Evolutionary conservation across 2,329 filamentous ascomycete species (phyloP).

Genomic region (Cytospora piceae): DNA sequence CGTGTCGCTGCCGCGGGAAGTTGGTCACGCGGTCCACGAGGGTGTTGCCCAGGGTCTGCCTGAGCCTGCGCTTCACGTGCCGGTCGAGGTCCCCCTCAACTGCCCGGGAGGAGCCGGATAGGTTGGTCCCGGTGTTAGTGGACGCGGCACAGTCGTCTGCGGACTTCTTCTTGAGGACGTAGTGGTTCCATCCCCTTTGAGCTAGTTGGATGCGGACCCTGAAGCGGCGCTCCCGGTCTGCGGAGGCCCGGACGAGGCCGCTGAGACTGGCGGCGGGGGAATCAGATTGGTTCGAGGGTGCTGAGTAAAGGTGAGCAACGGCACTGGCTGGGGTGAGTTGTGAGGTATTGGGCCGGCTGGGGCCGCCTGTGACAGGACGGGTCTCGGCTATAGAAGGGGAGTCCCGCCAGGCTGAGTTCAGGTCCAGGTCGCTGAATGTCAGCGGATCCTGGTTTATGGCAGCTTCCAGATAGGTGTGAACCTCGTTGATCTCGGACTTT

Average conservation of each 20-base stretch:
- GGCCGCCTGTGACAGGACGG: conserved; percentile 2
- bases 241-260: conserved; percentile 16
- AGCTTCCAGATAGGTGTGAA: conserved; percentile 15
- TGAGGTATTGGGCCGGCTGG: conserved; percentile 15
- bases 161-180: conserved; percentile 11
- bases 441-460: conserved; percentile 17
- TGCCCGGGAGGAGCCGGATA: neutral
- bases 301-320: neutral
- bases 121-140: neutral
- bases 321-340: conserved; percentile 4
- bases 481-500: neutral
- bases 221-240: conserved; percentile 22
- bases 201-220: conserved; percentile 20
- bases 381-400: conserved; percentile 5
- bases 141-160: neutral
- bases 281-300: neutral
- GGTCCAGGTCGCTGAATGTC: conserved; percentile 22
- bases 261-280: conserved; percentile 9
- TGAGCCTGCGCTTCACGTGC: conserved; percentile 5
- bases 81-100: neutral
- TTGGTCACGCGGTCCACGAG: conserved; percentile 25
- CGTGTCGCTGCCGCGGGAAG: conserved; percentile 21
- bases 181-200: conserved; percentile 24
- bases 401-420: conserved; percentile 1
- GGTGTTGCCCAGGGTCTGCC: conserved; percentile 11